A percentile compares a stretch with the other conserved stretches of the same genome.
Evolutionary conservation across 352 stramenopile genomes (phyloP).

Genomic region (Porosira glacialis): DNA sequence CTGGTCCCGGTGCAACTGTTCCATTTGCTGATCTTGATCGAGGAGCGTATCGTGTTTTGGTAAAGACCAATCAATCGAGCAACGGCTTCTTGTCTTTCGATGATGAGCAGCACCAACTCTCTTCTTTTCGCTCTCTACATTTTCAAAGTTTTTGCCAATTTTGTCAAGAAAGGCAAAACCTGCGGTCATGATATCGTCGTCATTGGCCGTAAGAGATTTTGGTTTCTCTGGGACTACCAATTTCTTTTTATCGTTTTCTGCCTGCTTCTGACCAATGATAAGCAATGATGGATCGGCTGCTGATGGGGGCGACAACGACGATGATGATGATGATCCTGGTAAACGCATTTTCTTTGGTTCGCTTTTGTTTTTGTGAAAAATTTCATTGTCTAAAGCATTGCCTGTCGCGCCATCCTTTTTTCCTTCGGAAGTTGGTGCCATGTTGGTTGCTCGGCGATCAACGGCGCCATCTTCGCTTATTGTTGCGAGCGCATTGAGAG

Average conservation of each 20-base stretch:
- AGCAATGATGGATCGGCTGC: conserved; percentile 33
- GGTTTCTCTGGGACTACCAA: conserved; percentile 15
- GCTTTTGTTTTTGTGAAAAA: no score
- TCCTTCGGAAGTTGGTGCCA: conserved; percentile 23
- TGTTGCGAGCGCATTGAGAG: conserved; percentile 62
- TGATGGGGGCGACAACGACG: conserved; percentile 25
- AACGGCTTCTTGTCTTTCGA: conserved; percentile 75
- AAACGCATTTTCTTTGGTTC: no score
- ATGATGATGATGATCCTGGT: no score
- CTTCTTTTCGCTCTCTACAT: conserved; percentile 61
- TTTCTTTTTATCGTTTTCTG: conserved; percentile 2
- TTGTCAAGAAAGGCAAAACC: conserved; percentile 76
- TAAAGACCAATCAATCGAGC: conserved; percentile 81
- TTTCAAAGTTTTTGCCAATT: conserved; percentile 31
- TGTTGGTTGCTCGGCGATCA: conserved; percentile 24
- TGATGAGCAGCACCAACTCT: conserved; percentile 73
- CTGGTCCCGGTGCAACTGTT: conserved; percentile 44
- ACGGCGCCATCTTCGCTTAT: conserved; percentile 71
- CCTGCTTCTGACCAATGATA: conserved; percentile 13
- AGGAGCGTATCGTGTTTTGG: conserved; percentile 52
- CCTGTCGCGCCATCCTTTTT: no score
- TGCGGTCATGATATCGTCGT: conserved; percentile 72
- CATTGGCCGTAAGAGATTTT: conserved; percentile 44
- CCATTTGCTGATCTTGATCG: conserved; percentile 60
- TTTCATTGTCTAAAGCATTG: no score